Evolutionary conservation across 257 asterid species (phyloP), one percentile per base, ranked within the genome.

Genomic region (Rubia yunnanensis): DNA sequence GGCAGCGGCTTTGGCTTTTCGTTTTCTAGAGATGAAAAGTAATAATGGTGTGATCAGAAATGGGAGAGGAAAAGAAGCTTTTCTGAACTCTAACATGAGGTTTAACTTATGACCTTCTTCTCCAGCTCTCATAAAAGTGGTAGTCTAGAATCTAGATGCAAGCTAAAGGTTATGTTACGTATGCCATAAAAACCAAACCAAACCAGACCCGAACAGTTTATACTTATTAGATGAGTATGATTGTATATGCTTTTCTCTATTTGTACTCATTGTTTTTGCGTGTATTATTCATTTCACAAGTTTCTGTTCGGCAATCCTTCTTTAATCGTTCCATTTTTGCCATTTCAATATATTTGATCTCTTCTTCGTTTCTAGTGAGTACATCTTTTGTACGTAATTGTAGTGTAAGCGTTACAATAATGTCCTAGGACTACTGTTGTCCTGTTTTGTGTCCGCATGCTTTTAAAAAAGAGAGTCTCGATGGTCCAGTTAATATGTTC

Each of bases 1-100:
- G 60, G 73, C 56, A 72, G n/a, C 48, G 10, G 85, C 30, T 86
- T 78, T 66, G 83, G 49, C 49, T n/a, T n/a, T n/a, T n/a, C 83
- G 64, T 72, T 62, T 54, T 68, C 69, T 26, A 74, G 67, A 27
- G 81, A 78, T 55, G 83, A 24, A 63, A 73, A 69, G 13, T 55
- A 30, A 41, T 23, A 66, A 62, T 44, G 76, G 59, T 64, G 59
- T 64, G 56, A 72, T 20, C 73, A 62, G 60, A 72, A 61, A 50
- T 27, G 68, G 4, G 72, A 74, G 66, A 73, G 56, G 70, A 73
- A 67, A 54, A 26, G 52, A 44, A 44, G 52, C 54, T 61, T 63
- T 70, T 35, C 68, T 50, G 65, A n/a, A 64, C 26, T 65, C 68
- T 15, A 26, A 11, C 65, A 64, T 52, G 57, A 68, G 78, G 81